phyloP scores from a whole-genome alignment of 2,329 filamentous ascomycete species.

The Venturia pyrina region DNA sequence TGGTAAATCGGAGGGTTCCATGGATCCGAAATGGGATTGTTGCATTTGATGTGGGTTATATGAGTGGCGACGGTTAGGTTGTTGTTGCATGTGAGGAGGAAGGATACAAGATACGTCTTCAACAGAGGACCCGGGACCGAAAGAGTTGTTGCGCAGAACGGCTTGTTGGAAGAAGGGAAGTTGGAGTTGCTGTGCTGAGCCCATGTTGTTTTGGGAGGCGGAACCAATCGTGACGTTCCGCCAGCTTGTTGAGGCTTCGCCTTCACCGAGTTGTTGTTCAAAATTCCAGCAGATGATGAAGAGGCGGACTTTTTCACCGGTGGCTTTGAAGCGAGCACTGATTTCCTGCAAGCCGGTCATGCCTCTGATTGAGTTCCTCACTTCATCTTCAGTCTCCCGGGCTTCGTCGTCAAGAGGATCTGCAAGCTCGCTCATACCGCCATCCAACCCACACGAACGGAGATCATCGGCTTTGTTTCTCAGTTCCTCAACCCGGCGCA shows the following conservation, averaged over 20 bases:
- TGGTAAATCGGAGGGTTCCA: not conserved
- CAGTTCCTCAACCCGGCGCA: slow-evolving; percentile 15
- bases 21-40: not conserved
- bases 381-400: slow-evolving; percentile 17
- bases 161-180: not conserved
- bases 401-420: slow-evolving; percentile 4
- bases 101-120: not conserved
- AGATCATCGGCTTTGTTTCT: slow-evolving; percentile 1
- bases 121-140: not conserved
- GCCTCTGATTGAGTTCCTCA: slow-evolving; percentile 23
- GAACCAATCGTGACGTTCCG: slow-evolving; percentile 19
- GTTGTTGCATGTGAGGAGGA: not conserved
- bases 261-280: slow-evolving; percentile 21
- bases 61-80: not conserved
- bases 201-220: slow-evolving; percentile 15
- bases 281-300: slow-evolving; percentile 31
- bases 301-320: slow-evolving; percentile 20
- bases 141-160: slow-evolving; percentile 3
- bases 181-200: not conserved
- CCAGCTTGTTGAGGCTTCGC: slow-evolving; percentile 21
- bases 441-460: not conserved
- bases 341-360: slow-evolving; percentile 35
- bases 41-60: slow-evolving; percentile 1
- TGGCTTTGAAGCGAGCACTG: slow-evolving; percentile 23
- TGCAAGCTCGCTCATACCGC: slow-evolving; percentile 5